Evolutionary conservation across 768 basidiomycete species (phyloP), one percentile per base, ranked within the genome.

Genomic region (Mycena indigotica): DNA sequence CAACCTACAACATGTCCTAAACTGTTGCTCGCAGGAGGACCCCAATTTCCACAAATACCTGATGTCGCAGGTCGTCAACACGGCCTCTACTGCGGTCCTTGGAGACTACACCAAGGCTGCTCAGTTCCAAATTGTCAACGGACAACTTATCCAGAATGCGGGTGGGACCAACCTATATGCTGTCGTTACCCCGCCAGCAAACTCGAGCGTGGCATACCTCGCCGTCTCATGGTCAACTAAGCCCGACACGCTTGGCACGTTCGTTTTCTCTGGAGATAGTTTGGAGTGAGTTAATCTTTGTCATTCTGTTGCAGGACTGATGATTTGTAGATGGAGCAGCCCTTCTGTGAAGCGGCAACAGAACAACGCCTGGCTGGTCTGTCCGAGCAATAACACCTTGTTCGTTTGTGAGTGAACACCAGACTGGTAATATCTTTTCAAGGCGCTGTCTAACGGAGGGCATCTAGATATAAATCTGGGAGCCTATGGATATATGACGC

Each of bases 41-140:
- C 83, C 83, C 3, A 82, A 84, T 69, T 84, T 84, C 79, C 84
- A 84, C 69, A 75, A 84, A 62, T 85, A 86, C 67, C 79, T 87
- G 29, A 79, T 77, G 40, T 83, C 84, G 17, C 75, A 83, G 60
- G 73, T 76, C 0, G 60, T 70, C 19, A 70, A 72, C 61, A 77
- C 75, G 17, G 74, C 77, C 5, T 75, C 76, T 0, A 70, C 75
- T 30, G 83, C 82, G 3, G 80, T 85, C 41, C 78, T 85, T 39
- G 82, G 82, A 8, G 72, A 73, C 52, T 79, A 78, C n/a, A 70
- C 66, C 53, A 76, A 66, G n/a, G 83, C 83, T 2, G 80, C 80
- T 6, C 84, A 84, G 62, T 85, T 86, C 77, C 75, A 82, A 57
- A 77, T 85, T 53, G 77, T 75, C 30, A 65, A 69, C 53, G 84